Conservation (phyloP, 352 stramenopile species). For the Globisporangium radiosum region DNA sequence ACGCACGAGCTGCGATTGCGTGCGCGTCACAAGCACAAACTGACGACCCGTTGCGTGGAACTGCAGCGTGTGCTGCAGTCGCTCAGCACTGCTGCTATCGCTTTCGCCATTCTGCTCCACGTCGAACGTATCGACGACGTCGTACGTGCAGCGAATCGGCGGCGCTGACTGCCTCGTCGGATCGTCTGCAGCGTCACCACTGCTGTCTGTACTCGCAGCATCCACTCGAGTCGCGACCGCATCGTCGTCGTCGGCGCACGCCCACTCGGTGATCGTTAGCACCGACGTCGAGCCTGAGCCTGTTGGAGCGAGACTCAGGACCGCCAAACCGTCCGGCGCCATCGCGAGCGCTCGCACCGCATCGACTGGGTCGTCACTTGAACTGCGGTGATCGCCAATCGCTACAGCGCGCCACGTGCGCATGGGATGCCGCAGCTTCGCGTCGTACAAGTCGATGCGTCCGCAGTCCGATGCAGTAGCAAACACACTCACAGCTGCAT, state of each 20-base stretch:
- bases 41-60: constrained; percentile 4
- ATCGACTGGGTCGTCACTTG: not conserved
- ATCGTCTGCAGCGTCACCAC: not conserved
- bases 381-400: no score
- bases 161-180: not conserved
- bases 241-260: constrained; percentile 5
- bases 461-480: constrained; percentile 2
- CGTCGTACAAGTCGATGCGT: constrained; percentile 8
- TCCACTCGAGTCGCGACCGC: constrained; percentile 1
- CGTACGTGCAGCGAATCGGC: constrained; percentile 3
- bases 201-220: constrained; percentile 10
- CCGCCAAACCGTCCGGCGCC: constrained; percentile 4
- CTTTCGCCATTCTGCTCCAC: not conserved
- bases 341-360: constrained; percentile 7
- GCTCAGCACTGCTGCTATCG: not conserved
- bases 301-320: constrained; percentile 4
- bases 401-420: constrained; percentile 1
- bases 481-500: constrained; percentile 3
- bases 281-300: not conserved
- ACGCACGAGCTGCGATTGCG: not conserved
- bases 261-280: constrained; percentile 8
- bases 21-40: constrained; percentile 3
- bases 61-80: constrained; percentile 1
- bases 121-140: not conserved
- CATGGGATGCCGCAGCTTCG: constrained; percentile 10